A percentile compares a stretch with the other conserved stretches of the same genome.
Evolutionary conservation across 345 rosid genomes (phyloP).

Genomic region (Eucalyptus polyanthemos): DNA sequence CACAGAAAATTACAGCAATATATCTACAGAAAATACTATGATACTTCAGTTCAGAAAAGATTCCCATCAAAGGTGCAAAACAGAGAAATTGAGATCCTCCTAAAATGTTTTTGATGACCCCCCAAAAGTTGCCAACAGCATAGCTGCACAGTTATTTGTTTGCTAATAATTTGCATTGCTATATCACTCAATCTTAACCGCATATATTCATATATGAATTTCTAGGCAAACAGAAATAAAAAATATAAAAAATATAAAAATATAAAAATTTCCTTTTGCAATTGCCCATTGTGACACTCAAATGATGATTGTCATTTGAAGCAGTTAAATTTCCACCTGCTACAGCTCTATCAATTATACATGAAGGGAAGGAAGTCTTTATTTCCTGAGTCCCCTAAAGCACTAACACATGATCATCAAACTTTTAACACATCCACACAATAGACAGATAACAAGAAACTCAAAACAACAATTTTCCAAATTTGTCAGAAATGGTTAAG

Average conservation of each 20-base stretch:
- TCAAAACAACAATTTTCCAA: neutral
- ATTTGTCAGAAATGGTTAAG: neutral
- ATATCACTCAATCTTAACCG: neutral
- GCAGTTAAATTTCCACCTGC: neutral
- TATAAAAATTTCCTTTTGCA: neutral
- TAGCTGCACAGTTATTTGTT: neutral
- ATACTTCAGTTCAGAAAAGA: neutral
- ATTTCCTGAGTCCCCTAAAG: neutral
- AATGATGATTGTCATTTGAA: neutral
- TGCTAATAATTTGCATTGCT: neutral
- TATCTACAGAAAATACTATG: neutral
- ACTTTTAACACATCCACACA: neutral
- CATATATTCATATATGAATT: neutral
- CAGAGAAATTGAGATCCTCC: neutral
- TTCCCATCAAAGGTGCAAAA: neutral
- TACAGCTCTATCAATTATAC: neutral
- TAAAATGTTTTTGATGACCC: neutral
- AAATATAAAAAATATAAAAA: neutral
- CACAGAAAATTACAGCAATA: neutral
- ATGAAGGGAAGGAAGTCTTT: neutral
- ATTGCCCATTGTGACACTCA: neutral
- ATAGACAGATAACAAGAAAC: neutral
- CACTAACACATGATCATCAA: neutral
- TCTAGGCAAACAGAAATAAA: neutral
- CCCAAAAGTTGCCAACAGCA: neutral